Evolutionary conservation across 768 basidiomycete species (phyloP).

Genomic region (Psilocybe cubensis): DNA sequence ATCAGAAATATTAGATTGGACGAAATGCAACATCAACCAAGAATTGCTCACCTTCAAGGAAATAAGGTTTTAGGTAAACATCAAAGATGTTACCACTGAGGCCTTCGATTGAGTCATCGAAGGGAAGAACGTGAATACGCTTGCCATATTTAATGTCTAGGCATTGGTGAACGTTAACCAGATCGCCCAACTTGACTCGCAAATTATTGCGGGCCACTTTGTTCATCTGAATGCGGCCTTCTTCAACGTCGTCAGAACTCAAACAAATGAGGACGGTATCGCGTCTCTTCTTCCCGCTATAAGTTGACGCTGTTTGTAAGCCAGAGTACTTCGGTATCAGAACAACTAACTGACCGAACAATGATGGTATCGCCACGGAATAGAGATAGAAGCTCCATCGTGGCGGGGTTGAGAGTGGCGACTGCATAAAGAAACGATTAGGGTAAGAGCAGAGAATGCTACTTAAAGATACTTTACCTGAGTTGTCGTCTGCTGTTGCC

Average conservation of each 20-base stretch:
- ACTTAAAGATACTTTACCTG: conserved; percentile 52
- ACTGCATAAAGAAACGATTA: conserved; percentile 49
- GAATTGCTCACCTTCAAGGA: conserved; percentile 83
- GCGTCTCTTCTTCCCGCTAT: conserved; percentile 94
- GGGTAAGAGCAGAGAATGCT: neutral
- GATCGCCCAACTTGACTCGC: conserved; percentile 95
- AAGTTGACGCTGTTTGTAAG: neutral
- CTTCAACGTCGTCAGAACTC: conserved; percentile 95
- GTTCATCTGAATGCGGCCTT: conserved; percentile 98
- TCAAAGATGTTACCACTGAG: conserved; percentile 98
- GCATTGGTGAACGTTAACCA: conserved; percentile 95
- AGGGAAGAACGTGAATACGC: conserved; percentile 94
- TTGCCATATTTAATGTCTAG: conserved; percentile 99
- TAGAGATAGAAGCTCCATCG: conserved; percentile 91
- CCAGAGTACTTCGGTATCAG: neutral
- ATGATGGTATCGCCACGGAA: conserved; percentile 99
- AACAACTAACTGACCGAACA: conserved; percentile 62
- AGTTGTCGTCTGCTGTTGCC: conserved; percentile 93
- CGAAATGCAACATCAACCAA: neutral
- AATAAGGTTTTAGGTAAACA: conserved; percentile 98
- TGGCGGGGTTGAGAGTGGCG: conserved; percentile 93
- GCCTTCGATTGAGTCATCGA: conserved; percentile 98
- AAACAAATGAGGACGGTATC: conserved; percentile 98
- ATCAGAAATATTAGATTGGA: neutral
- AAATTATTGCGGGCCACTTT: conserved; percentile 99